phyloP scores from a whole-genome alignment of 2,329 filamentous ascomycete species.

The Paramyrothecium sp. region DNA sequence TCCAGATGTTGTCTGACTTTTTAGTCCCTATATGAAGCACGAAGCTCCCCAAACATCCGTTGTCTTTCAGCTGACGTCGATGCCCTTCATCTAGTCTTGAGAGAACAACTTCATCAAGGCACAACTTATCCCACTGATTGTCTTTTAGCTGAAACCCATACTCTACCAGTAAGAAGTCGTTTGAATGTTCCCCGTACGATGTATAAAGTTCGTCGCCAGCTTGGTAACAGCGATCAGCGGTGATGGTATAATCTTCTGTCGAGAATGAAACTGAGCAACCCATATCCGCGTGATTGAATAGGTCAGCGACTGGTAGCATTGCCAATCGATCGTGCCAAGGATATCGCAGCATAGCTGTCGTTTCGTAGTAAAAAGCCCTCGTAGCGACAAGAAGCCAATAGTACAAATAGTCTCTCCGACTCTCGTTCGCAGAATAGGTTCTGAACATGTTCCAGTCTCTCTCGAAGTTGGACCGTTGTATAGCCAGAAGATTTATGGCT shows the following conservation, averaged over 20 bases:
- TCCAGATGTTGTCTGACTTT: conserved; percentile 46
- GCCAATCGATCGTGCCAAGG: conserved; percentile 59
- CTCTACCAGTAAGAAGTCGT: conserved; percentile 71
- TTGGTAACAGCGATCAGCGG: conserved; percentile 47
- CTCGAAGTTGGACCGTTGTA: conserved; percentile 47
- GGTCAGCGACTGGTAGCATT: conserved; percentile 70
- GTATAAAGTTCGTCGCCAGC: conserved; percentile 65
- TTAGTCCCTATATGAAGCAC: conserved; percentile 40
- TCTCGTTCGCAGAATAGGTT: conserved; percentile 23
- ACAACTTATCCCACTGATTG: conserved; percentile 49
- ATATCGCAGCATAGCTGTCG: conserved; percentile 39
- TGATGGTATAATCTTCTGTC: conserved; percentile 51
- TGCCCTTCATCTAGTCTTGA: conserved; percentile 33
- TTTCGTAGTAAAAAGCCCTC: conserved; percentile 59
- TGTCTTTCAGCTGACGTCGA: conserved; percentile 38
- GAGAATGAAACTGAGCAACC: conserved; percentile 53
- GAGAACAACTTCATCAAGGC: conserved; percentile 47
- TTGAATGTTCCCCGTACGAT: conserved; percentile 68
- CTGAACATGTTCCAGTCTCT: conserved; percentile 36
- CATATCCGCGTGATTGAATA: conserved; percentile 59
- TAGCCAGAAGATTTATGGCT: conserved; percentile 43
- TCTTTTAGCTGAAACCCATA: conserved; percentile 53
- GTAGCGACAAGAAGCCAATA: conserved; percentile 62
- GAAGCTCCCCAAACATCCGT: conserved; percentile 50
- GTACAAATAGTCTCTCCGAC: conserved; percentile 40